Evolutionary conservation across 176 grass and related monocot species (phyloP).

Genomic region (Musa beccarii): DNA sequence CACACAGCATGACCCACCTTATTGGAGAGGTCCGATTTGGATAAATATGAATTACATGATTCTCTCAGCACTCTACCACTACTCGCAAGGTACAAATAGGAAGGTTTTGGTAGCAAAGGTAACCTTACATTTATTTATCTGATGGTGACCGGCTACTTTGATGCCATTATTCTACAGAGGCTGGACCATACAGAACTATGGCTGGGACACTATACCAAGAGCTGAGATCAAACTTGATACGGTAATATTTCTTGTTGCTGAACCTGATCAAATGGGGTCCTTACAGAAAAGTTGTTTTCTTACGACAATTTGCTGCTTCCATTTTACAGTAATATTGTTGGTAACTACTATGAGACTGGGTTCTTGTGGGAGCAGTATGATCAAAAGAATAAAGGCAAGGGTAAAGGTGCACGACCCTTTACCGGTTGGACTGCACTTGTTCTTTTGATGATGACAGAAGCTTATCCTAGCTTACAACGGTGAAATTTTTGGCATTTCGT

Average conservation of each 20-base stretch:
- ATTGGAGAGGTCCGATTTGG: conserved; percentile 99
- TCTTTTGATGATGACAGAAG: conserved; percentile 74
- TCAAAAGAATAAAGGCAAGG: conserved; percentile 76
- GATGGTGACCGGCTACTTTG: not conserved
- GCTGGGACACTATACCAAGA: conserved; percentile 52
- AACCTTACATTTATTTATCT: not conserved
- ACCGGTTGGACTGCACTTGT: conserved; percentile 89
- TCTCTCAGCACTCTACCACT: conserved; percentile 83
- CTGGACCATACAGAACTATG: conserved; percentile 58
- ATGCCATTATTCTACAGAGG: conserved; percentile 32
- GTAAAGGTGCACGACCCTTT: conserved; percentile 75
- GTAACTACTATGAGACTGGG: conserved; percentile 62
- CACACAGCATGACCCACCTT: conserved; percentile 80
- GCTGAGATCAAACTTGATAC: conserved; percentile 81
- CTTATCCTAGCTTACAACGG: conserved; percentile 61
- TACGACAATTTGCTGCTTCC: conserved; percentile 1
- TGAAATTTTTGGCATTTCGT: conserved; percentile 2
- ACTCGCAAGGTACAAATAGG: conserved; percentile 45
- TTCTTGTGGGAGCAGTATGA: conserved; percentile 97
- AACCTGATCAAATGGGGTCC: conserved; percentile 6
- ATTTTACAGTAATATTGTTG: conserved; percentile 54
- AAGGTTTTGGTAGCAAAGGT: not conserved
- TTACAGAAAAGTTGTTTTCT: conserved; percentile 1
- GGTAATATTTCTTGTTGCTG: conserved; percentile 31
- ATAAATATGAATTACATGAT: conserved; percentile 99